Percentiles rank a stretch among this genome's conserved stretches.
These are phyloP conservation scores for Mycena citricolor DNA, from an alignment of 1,284 basidiomycete species.

Conservation along the genomic window DNA sequence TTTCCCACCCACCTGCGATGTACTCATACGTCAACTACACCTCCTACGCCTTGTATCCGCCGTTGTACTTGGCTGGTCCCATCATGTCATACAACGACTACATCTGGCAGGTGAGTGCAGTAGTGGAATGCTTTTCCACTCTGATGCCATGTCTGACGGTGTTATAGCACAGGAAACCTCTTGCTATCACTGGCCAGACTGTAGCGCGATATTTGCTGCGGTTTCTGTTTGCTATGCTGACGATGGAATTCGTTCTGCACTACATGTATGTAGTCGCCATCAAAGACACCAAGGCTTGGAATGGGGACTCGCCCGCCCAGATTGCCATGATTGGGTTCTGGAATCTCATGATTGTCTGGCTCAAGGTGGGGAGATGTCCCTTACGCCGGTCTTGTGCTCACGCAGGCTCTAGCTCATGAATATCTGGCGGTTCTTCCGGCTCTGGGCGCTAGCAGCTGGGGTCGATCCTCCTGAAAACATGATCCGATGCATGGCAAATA, in stretches of 20 bases:
- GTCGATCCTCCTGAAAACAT: conserved; percentile 98
- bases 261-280: conserved; percentile 97
- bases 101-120: conserved; percentile 81
- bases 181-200: conserved; percentile 36
- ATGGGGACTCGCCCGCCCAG: conserved; percentile 74
- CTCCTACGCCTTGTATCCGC: conserved; percentile 83
- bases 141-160: conserved; percentile 5
- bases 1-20: conserved; percentile 46
- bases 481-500: conserved; percentile 98
- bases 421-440: conserved; percentile 96
- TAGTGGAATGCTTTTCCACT: not conserved
- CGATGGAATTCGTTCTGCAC: conserved; percentile 92
- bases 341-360: conserved; percentile 96
- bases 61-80: conserved; percentile 94
- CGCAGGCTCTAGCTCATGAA: conserved; percentile 70
- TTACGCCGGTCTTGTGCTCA: not conserved
- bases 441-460: conserved; percentile 91
- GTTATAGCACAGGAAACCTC: conserved; percentile 54
- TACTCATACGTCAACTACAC: conserved; percentile 57
- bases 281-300: conserved; percentile 83
- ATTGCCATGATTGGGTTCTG: conserved; percentile 95
- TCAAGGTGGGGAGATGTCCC: conserved; percentile 66
- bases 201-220: conserved; percentile 65
- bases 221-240: conserved; percentile 72
- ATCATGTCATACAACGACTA: conserved; percentile 98